These are phyloP conservation scores for Clavispora vitiphila DNA, from an alignment of 805 yeast genomes.

Conservation along the genomic window DNA sequence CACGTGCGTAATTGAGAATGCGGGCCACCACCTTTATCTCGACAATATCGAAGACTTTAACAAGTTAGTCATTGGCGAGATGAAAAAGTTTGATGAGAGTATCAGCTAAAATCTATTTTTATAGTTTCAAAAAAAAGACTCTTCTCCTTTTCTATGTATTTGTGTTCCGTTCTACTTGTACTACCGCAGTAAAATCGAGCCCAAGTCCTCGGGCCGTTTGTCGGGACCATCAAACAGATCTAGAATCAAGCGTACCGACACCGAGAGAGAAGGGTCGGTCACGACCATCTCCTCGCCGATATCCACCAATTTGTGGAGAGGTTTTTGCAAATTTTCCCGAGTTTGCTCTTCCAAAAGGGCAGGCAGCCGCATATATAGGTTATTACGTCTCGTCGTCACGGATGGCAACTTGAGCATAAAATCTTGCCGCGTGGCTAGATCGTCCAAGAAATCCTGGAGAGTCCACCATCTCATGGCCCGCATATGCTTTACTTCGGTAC, in stretches of 20 bases:
- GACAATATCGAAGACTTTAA: slow-evolving; percentile 60
- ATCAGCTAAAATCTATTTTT: not conserved
- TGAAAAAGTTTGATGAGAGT: slow-evolving; percentile 26
- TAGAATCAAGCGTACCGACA: slow-evolving; percentile 27
- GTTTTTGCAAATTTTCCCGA: slow-evolving; percentile 35
- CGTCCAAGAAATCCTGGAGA: slow-evolving; percentile 33
- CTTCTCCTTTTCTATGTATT: too few relatives aligned
- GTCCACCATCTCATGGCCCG: slow-evolving; percentile 26
- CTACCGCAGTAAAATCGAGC: slow-evolving; percentile 5
- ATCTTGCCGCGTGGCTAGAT: slow-evolving; percentile 26
- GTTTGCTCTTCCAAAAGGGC: slow-evolving; percentile 42
- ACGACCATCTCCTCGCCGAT: slow-evolving; percentile 47
- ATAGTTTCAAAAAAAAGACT: too few relatives aligned
- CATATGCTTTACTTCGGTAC: slow-evolving; percentile 30
- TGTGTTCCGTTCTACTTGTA: too few relatives aligned
- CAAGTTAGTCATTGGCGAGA: slow-evolving; percentile 43
- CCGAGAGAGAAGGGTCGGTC: slow-evolving; percentile 50
- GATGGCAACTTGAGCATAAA: slow-evolving; percentile 41
- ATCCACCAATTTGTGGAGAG: slow-evolving; percentile 32
- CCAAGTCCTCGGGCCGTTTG: slow-evolving; percentile 17
- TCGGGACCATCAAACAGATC: slow-evolving; percentile 19
- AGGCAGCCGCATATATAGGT: slow-evolving; percentile 46
- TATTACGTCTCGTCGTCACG: slow-evolving; percentile 32
- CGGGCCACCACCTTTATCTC: slow-evolving; percentile 78
- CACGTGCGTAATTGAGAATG: slow-evolving; percentile 43